Base-by-base conservation (phyloP, 140 eudicot genomes). In the Anethum foeniculum region DNA sequence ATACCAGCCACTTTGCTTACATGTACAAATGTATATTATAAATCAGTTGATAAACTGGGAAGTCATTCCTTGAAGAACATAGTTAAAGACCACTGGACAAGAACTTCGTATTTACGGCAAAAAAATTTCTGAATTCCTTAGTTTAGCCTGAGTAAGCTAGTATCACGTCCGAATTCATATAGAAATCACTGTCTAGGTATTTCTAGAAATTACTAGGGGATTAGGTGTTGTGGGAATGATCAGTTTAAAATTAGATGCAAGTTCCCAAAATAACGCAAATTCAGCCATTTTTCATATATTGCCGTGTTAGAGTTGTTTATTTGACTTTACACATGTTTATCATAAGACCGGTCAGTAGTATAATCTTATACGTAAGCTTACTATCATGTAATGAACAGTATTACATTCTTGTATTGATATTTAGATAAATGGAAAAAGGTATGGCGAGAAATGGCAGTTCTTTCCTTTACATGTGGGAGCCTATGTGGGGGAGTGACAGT, bases 401-500 rank as follows among this genome's bases (percentile, higher is more conserved):
- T 74, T 44, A n/a, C 58, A 74, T 44, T 43, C 36, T 74, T 43
- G 36, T 74, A 27, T 25, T 25, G 52, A 5, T 21, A 39, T 44
- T 71, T 43, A 44, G 16, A 43, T 23, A 43, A 74, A 44, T 41
- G 77, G 34, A 54, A 4, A n/a, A 74, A 74, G 34, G 34, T 23
- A 44, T 5, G 32, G 8, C 46, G 30, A 76, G 4, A 47, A 48
- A 30, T 6, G 58, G 84, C 49, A 74, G 84, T 41, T 71, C 75
- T 71, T 54, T 56, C 67, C 7, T 16, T 28, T 11, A 73, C 64
- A 47, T 48, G 16, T 34, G 75, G 81, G 67, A 81, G 75, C 76
- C 84, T 43, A 27, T 19, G 67, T 75, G 27, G 65, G 67, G 84
- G 34, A 73, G 54, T 77, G 47, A 36, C 71, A 13, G 49, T 27